These are phyloP conservation scores for Acanthamoeba rhysodes DNA, from an alignment of 208 protist species.

Conservation along the genomic window DNA sequence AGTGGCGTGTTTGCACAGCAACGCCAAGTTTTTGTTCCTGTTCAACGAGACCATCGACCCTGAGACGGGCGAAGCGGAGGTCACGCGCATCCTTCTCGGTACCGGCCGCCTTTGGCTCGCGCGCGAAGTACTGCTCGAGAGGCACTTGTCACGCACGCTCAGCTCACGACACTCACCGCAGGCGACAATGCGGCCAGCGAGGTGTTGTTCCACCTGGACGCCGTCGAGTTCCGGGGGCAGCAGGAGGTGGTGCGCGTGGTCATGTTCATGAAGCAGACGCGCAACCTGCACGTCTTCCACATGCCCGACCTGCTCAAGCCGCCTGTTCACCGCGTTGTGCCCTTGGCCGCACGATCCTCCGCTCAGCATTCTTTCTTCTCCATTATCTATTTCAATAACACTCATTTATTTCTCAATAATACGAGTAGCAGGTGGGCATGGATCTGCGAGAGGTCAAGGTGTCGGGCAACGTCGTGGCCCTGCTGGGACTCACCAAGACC, in stretches of 20 bases:
- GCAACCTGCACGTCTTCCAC: slow-evolving; percentile 2
- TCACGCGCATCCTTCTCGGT: too few species aligned
- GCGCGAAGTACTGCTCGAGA: too few species aligned
- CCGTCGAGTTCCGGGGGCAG: not conserved
- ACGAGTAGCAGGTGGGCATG: not conserved
- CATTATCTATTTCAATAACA: too few species aligned
- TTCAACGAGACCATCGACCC: too few species aligned
- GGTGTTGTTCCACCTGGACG: not conserved
- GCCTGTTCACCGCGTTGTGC: not conserved
- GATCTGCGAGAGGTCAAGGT: not conserved
- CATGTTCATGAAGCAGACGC: not conserved
- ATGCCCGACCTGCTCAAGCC: not conserved
- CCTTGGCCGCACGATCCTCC: too few species aligned
- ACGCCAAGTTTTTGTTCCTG: too few species aligned
- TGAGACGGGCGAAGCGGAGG: too few species aligned
- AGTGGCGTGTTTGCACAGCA: too few species aligned
- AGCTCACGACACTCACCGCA: not conserved
- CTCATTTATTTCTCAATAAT: too few species aligned
- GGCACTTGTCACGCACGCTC: too few species aligned
- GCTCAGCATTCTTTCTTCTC: too few species aligned
- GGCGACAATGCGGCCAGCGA: not conserved
- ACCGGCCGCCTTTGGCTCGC: too few species aligned
- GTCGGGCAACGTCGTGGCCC: not conserved
- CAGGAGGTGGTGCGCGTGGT: not conserved
- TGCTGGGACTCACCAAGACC: not conserved